phyloP scores from a whole-genome alignment of 805 yeast genomes.

The Candida takata region DNA sequence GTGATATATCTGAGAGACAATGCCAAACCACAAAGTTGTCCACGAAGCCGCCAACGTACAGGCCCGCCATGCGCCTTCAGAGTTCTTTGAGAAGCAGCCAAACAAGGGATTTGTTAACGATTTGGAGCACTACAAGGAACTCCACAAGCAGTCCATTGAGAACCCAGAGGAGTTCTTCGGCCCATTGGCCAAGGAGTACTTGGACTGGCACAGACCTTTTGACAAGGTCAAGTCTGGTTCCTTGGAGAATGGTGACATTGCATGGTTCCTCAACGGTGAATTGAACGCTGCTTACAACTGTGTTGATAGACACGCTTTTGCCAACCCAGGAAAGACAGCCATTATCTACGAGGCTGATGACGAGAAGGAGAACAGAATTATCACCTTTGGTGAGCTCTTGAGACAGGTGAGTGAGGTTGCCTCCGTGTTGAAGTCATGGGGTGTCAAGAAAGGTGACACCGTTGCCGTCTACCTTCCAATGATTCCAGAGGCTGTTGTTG shows the following conservation, averaged over 20 bases:
- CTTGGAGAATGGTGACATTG: constrained; percentile 67
- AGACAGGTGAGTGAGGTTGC: constrained; percentile 83
- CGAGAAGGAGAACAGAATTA: constrained; percentile 58
- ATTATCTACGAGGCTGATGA: constrained; percentile 93
- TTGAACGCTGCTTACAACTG: constrained; percentile 90
- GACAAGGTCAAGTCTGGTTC: constrained; percentile 51
- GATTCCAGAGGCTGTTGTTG: constrained; percentile 93
- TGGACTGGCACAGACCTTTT: constrained; percentile 79
- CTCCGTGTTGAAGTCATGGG: constrained; percentile 73
- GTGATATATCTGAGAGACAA: neutral
- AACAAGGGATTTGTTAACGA: constrained; percentile 21
- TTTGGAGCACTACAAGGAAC: constrained; percentile 57
- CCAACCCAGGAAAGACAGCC: constrained; percentile 78
- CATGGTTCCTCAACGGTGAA: constrained; percentile 94
- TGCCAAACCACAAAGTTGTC: constrained; percentile 28
- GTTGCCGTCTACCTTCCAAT: constrained; percentile 96
- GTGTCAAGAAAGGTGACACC: constrained; percentile 90
- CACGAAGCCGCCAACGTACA: constrained; percentile 33
- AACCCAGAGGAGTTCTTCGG: constrained; percentile 81
- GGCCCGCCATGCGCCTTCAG: constrained; percentile 28
- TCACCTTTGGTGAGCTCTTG: constrained; percentile 83
- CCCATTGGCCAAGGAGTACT: constrained; percentile 59
- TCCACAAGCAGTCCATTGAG: constrained; percentile 69
- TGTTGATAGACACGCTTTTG: constrained; percentile 91
- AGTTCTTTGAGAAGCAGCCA: constrained; percentile 36